Evolutionary conservation across 2,329 filamentous ascomycete species (phyloP).

Genomic region (Xylariaceae sp.): DNA sequence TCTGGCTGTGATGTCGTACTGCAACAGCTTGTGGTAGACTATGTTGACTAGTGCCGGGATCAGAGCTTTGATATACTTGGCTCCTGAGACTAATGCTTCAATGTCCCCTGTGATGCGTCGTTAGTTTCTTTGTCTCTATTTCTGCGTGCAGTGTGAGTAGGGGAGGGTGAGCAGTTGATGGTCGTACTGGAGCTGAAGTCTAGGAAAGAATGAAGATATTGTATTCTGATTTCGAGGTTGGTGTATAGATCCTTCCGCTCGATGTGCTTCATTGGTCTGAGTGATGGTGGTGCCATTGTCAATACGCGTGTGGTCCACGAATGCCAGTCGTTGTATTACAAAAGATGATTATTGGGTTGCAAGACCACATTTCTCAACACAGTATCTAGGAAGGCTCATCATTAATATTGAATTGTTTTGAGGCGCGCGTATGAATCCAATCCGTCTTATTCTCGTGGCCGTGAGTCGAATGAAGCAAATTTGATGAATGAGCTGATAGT

Average conservation of each 20-base stretch:
- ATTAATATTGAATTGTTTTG: constrained; percentile 1
- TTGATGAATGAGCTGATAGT: constrained; percentile 15
- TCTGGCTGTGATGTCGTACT: constrained; percentile 77
- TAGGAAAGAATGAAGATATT: constrained; percentile 71
- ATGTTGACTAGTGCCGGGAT: constrained; percentile 82
- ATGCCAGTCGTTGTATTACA: not conserved
- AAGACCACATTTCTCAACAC: no score
- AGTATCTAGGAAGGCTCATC: not conserved
- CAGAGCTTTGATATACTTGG: constrained; percentile 76
- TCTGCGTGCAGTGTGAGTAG: not conserved
- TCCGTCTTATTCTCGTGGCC: constrained; percentile 11
- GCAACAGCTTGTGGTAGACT: constrained; percentile 76
- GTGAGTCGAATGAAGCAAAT: constrained; percentile 3
- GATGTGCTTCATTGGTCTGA: constrained; percentile 52
- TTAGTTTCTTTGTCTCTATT: constrained; percentile 4
- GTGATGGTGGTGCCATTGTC: constrained; percentile 18
- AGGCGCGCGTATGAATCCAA: not conserved
- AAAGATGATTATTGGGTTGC: not conserved
- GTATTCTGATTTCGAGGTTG: constrained; percentile 63
- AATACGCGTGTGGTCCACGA: not conserved
- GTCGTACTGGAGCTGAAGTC: constrained; percentile 68
- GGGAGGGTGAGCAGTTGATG: no score
- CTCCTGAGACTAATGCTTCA: constrained; percentile 63
- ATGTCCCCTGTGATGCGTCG: constrained; percentile 55
- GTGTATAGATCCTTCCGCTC: constrained; percentile 69